Base-by-base conservation (phyloP, 805 yeast genomes). In the Naumovozyma baii region DNA sequence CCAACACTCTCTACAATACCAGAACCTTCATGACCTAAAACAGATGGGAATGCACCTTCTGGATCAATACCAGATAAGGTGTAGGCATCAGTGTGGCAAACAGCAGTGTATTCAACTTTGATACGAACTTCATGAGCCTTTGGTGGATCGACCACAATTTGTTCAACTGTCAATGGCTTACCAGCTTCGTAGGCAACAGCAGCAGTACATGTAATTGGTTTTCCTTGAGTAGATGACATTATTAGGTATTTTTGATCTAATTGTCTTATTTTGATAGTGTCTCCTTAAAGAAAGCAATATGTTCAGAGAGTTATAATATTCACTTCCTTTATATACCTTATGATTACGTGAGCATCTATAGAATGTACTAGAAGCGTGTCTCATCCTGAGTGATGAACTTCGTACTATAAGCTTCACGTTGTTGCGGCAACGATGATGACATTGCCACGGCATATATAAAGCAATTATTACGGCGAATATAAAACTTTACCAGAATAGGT, bases 121-220 rank as follows among this genome's bases (percentile, higher is more conserved):
- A 92, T 83, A 64, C 99, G 82, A 36, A 92, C 97, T 68, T 92
- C 99, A 61, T 92, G 96, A 36, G 96, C 95, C 63, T 77, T 82
- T 51, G 99, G 99, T 18, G 98, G 87, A 18, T 74, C 80, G 33
- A 92, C 99, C 59, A 82, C 86, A 50, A 92, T 74, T 44, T 83
- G 83, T 67, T 92, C 98, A 43, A 92, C 73, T 32, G 78, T 55
- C 53, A 92, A 73, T 42, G 85, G 85, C 61, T 83, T 77, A 35
- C 80, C 85, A 20, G 97, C 92, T 61, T 82, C 95, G 90, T 97
- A 90, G 50, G 97, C 96, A 55, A 92, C 85, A 37, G 98, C 99
- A 43, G 99, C 98, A 59, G 78, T 73, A 70, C 97, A 92, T 35
- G 78, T 76, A 58, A 88, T 87, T 47, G 76, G 69, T 49, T 68